Evolutionary conservation across 164 flowering plant genomes (phyloP), one percentile per base, ranked within the genome.

Genomic region (Magnolia officinalis): DNA sequence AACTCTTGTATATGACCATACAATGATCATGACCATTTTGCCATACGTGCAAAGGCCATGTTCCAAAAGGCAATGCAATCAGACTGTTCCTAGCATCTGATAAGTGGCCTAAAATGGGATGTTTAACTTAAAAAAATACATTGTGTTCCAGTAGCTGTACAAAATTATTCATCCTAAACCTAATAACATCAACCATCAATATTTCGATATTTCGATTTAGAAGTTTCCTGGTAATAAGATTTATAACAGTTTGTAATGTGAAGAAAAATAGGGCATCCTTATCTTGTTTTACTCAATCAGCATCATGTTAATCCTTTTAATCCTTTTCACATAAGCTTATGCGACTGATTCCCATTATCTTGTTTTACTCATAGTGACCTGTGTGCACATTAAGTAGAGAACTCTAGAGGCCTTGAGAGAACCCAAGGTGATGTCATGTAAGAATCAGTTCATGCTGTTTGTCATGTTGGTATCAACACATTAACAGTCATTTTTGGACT

Each of bases 391-490:
- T n/a, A n/a, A n/a, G n/a, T n/a, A 82, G 79, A 89, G 88, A 84
- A 95, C 96, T 14, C 86, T 82, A 77, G 96, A 90, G 84, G 97
- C 97, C 80, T 76, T 92, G 84, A 91, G 81, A 74, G 87, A 92
- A 77, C 97, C 97, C 87, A 88, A 92, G 98, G 97, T 95, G 93
- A 92, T 89, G 96, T 90, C 88, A 86, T 88, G 94, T 91, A 89
- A 92, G 94, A 87, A 24, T 24, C 24, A 24, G 24, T 24, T 24
- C 24, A 24, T 24, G 24, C 24, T 24, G 24, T 24, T 24, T 24
- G 24, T 24, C 24, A 24, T 1, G 24, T 24, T 1, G 24, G 24
- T 24, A 24, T 24, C 24, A 24, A 24, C 24, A 24, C 24, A 24
- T 24, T 24, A 24, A 24, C 24, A 24, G 24, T 24, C 24, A 24